Evolutionary conservation across 2,329 filamentous ascomycete genomes (phyloP).

Genomic region (Thermomyces lanuginosus): DNA sequence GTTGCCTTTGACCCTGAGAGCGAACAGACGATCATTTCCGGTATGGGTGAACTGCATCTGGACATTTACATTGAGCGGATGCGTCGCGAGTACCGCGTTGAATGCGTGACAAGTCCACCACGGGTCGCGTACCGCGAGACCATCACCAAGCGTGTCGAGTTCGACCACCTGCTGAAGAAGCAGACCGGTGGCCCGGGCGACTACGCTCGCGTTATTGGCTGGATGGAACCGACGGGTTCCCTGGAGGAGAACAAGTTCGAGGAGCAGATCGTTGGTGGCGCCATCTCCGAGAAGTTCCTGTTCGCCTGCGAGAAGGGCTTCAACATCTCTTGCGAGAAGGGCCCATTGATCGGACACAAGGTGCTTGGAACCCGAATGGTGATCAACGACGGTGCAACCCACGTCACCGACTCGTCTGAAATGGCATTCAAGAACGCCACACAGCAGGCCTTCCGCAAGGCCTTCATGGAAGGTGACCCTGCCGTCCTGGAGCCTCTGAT

Average conservation of each 20-base stretch:
- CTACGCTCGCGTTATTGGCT: conserved; percentile 82
- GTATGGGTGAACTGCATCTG: conserved; percentile 94
- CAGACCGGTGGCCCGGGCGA: conserved; percentile 93
- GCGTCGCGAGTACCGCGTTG: conserved; percentile 88
- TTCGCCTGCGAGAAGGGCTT: conserved; percentile 93
- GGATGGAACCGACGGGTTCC: conserved; percentile 66
- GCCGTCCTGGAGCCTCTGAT: conserved; percentile 88
- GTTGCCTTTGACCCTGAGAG: conserved; percentile 84
- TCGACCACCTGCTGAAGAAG: conserved; percentile 88
- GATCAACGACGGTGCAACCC: conserved; percentile 87
- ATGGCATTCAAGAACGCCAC: conserved; percentile 89
- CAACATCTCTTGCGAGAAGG: conserved; percentile 63
- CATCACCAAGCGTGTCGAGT: conserved; percentile 60
- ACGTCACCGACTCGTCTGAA: conserved; percentile 96
- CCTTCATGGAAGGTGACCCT: conserved; percentile 65
- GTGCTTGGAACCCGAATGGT: conserved; percentile 84
- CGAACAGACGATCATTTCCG: conserved; percentile 92
- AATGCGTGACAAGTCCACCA: conserved; percentile 87
- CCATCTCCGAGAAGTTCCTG: conserved; percentile 89
- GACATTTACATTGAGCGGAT: conserved; percentile 97
- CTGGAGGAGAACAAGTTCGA: conserved; percentile 68
- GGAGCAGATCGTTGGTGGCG: conserved; percentile 71
- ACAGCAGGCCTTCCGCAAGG: conserved; percentile 90
- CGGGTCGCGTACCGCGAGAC: conserved; percentile 97
- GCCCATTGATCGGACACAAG: conserved; percentile 79